Percentiles rank a stretch among this genome's conserved stretches.
Evolutionary conservation across 139 green algal genomes (phyloP).

Genomic region (Micromonas commoda): DNA sequence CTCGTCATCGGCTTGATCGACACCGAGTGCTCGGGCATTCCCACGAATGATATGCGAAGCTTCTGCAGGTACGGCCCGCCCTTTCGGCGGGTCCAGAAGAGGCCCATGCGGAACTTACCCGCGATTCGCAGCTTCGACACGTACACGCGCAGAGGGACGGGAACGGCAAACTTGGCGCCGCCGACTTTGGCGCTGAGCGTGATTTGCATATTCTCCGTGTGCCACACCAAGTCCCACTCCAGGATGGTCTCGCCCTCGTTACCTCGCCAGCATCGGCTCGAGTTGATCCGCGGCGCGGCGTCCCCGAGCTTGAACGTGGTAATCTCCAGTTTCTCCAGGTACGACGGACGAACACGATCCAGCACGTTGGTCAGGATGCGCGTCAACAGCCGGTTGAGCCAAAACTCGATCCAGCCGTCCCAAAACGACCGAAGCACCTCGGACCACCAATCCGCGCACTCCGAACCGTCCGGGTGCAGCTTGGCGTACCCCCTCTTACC

Average conservation of each 20-base stretch:
- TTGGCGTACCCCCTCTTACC: not conserved
- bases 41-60: constrained; percentile 4
- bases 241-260: not conserved
- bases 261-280: not conserved
- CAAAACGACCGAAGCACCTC: not conserved
- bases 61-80: not conserved
- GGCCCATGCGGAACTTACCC: not conserved
- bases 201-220: not conserved
- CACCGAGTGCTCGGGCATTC: not conserved
- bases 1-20: not conserved
- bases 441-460: not conserved
- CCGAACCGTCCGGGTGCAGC: not conserved
- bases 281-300: not conserved
- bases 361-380: not conserved
- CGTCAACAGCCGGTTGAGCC: not conserved
- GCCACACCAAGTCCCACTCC: not conserved
- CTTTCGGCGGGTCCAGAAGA: not conserved
- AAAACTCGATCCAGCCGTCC: not conserved
- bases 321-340: not conserved
- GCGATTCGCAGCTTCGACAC: not conserved
- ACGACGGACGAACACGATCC: not conserved
- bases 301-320: not conserved
- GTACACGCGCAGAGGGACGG: not conserved
- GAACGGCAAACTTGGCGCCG: not conserved
- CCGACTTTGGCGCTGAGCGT: not conserved